Conservation (phyloP, 805 yeast genomes). For the Candida sonorensis region DNA sequence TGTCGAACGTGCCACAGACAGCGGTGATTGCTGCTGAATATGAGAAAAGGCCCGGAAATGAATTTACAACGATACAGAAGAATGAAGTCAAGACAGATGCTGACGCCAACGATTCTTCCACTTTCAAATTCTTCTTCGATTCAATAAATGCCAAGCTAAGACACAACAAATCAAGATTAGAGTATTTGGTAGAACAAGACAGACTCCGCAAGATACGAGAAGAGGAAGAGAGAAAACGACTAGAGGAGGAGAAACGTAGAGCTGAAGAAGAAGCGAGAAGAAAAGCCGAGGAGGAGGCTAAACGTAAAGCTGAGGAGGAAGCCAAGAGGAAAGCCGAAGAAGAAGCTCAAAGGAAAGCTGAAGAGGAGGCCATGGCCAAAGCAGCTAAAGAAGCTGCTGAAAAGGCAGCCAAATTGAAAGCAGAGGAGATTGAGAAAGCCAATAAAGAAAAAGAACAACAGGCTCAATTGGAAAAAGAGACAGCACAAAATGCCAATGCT, state of each 20-base stretch:
- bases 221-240: constrained; percentile 11
- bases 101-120: too few relatives aligned
- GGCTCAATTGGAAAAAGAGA: constrained; percentile 14
- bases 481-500: constrained; percentile 26
- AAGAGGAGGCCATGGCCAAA: constrained; percentile 15
- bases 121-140: too few relatives aligned
- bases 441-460: constrained; percentile 4
- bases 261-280: constrained; percentile 13
- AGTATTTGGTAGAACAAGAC: constrained; percentile 3
- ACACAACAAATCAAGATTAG: constrained; percentile 4
- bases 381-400: constrained; percentile 11
- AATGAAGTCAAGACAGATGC: too few relatives aligned
- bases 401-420: constrained; percentile 8
- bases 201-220: constrained; percentile 9
- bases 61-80: too few relatives aligned
- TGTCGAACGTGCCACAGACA: too few relatives aligned
- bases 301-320: constrained; percentile 15
- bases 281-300: constrained; percentile 19
- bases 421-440: constrained; percentile 9
- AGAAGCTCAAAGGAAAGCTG: constrained; percentile 12
- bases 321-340: constrained; percentile 3
- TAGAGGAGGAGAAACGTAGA: constrained; percentile 12
- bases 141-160: constrained; percentile 1
- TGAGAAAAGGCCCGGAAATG: too few relatives aligned
- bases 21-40: too few relatives aligned